Percentiles rank a stretch among this genome's conserved stretches.
phyloP scores from a whole-genome alignment of 805 yeast species.

The Pichia rugopelliculosa region DNA sequence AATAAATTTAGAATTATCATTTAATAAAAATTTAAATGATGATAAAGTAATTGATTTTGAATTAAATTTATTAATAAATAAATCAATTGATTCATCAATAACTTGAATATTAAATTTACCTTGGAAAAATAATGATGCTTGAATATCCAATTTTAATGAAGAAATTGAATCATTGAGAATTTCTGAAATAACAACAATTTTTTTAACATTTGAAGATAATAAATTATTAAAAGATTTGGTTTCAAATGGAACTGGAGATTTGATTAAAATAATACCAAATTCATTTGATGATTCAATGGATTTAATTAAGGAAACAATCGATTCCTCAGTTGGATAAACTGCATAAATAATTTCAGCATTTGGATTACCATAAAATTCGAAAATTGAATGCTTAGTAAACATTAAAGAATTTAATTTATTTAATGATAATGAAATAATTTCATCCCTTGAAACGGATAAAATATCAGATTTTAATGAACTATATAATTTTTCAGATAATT shows the following conservation, averaged over 20 bases:
- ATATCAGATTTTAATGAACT: conserved; percentile 22
- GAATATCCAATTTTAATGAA: conserved; percentile 60
- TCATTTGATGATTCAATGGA: conserved; percentile 26
- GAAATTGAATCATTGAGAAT: conserved; percentile 21
- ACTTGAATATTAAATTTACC: conserved; percentile 37
- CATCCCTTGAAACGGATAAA: conserved; percentile 20
- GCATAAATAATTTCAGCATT: conserved; percentile 72
- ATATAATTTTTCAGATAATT: conserved; percentile 33
- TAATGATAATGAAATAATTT: conserved; percentile 40
- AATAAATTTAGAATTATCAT: conserved; percentile 51
- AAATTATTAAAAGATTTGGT: conserved; percentile 47
- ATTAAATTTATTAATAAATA: conserved; percentile 17
- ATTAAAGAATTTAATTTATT: conserved; percentile 40
- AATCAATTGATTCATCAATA: conserved; percentile 40
- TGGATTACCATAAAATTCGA: conserved; percentile 61
- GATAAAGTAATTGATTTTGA: conserved; percentile 35
- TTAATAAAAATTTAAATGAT: conserved; percentile 55
- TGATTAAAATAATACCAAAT: conserved; percentile 54
- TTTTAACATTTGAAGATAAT: conserved; percentile 52
- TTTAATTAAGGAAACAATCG: conserved; percentile 40
- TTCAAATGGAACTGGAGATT: conserved; percentile 79
- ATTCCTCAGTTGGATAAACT: conserved; percentile 66
- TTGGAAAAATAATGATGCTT: conserved; percentile 57
- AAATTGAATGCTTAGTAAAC: conserved; percentile 49
- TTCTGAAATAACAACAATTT: conserved; percentile 65